Base-by-base conservation (phyloP, 2,329 filamentous ascomycete genomes). In the Chaetomiaceae sp. region DNA sequence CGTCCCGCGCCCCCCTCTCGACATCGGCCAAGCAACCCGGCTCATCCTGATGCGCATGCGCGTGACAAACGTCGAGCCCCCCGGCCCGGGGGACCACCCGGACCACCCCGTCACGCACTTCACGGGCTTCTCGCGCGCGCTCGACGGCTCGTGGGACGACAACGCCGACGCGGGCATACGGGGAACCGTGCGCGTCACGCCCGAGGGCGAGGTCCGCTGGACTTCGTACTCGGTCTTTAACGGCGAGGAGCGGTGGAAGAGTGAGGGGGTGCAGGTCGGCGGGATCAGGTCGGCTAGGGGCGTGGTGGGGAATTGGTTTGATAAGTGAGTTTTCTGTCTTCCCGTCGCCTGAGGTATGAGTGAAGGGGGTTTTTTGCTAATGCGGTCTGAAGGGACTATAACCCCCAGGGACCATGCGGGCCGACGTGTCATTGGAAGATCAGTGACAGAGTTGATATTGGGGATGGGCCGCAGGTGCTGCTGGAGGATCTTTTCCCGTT, bases 371-470 rank as follows among this genome's bases (percentile, higher is more conserved):
- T 31, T 12, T 11, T 33, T 47, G 15, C 11, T 22, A 17, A 36
- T 40, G 14, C 11, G 5, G 4, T 9, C 11, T 14, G 39, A 17
- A 83, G 81, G 61, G 81, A 89, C 66, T 85, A 81, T 61, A 83
- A 88, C 57, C 66, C 72, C 1, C 80, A 85, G 61, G 87, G 88
- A 0, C 88, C 88, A 0, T 85, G 79, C 2, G 88, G 88, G 0
- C 88, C 88, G 1, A 89, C 85, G 1, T 85, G 84, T 0, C 90
- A 89, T 63, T 92, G 88, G 87, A 91, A 91, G 69, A 73, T 85
- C 11, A 79, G 75, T 39, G 82, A 87, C 59, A 68, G 64, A 66
- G 23, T 50, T 12, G 27, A 61, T 54, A 34, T 59, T 31, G 64
- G 66, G 15, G 46, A 38, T 8, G 67, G 69, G 43, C 55, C 69